Evolutionary conservation across 495 filamentous ascomycete species (phyloP).

Genomic region (Aspergillus hancockii): DNA sequence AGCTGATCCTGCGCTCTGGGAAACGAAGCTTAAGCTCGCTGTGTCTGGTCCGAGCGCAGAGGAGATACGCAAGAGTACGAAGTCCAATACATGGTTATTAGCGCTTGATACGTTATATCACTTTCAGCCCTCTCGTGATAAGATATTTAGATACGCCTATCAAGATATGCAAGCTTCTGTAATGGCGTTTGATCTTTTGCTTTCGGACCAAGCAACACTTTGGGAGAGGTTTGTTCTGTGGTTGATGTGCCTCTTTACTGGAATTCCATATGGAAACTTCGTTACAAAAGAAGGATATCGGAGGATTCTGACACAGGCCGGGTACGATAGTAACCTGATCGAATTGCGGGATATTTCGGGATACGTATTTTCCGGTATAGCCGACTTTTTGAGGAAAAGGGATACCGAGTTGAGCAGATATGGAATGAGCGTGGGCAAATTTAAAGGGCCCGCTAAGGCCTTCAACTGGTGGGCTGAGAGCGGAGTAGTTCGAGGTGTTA

Average conservation of each 20-base stretch:
- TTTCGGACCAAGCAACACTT: constrained; percentile 23
- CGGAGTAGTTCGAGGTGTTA: constrained; percentile 41
- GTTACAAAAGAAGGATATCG: constrained; percentile 61
- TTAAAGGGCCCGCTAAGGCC: constrained; percentile 31
- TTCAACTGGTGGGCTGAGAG: constrained; percentile 50
- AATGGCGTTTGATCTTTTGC: constrained; percentile 44
- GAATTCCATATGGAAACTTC: constrained; percentile 38
- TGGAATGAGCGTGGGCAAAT: constrained; percentile 43
- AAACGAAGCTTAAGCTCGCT: constrained; percentile 21
- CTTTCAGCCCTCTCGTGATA: constrained; percentile 46
- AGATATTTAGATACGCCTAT: constrained; percentile 37
- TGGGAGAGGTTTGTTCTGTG: constrained; percentile 29
- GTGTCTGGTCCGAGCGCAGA: constrained; percentile 1
- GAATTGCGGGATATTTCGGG: constrained; percentile 45
- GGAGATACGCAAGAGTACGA: constrained; percentile 15
- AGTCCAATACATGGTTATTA: constrained; percentile 52
- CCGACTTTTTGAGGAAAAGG: constrained; percentile 33
- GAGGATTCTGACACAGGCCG: constrained; percentile 41
- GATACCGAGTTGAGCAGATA: constrained; percentile 30
- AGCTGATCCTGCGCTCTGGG: constrained; percentile 30
- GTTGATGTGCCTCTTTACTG: constrained; percentile 31
- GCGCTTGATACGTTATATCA: constrained; percentile 54
- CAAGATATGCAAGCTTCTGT: constrained; percentile 39
- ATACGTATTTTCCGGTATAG: constrained; percentile 44
- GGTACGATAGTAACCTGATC: constrained; percentile 39